Base-by-base conservation (phyloP, 768 basidiomycete genomes). In the Serendipita vermifera region DNA sequence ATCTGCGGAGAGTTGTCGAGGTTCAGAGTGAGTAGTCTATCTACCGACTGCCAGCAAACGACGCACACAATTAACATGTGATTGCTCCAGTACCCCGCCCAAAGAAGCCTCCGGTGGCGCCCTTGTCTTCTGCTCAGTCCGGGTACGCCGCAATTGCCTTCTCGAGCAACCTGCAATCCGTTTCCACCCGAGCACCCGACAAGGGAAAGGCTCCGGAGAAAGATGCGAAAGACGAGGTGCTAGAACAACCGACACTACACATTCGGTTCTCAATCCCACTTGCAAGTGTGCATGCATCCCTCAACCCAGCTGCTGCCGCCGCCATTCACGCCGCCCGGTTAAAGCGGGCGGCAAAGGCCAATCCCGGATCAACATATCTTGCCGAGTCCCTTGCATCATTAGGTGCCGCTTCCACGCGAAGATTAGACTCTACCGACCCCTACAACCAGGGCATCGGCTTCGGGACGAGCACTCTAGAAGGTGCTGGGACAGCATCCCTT, bases 241-340 rank as follows among this genome's bases (percentile, higher is more conserved):
- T 51, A 9, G 46, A 51, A 20, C 46, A 51, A 26, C 46, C 46
- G 9, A 51, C 46, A 9, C 46, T 51, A n/a, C 46, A 51, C 24
- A 51, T 51, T n/a, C 46, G 46, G n/a, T 51, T 51, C 24, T 51
- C 46, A 9, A 51, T 51, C 46, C 46, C 46, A 51, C 17, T 51
- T 9, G 46, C 24, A 51, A 51, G 46, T n/a, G 46, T 51, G 5
- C 32, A 51, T 51, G 46, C 46, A 7, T 51, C 46, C 46, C 22
- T 51, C 9, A 51, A 51, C 24, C 46, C 46, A 15, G 46, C 46
- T 26, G 46, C 46, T 51, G 46, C 46, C 29, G 46, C 46, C 17
- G 46, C 46, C 20, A 9, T 51, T 9, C 46, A 51, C 17, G 46
- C 46, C 9, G 46, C 46, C 22, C 46, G 46, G 9, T 31, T 51